Evolutionary conservation across 176 grass and related monocot species (phyloP).

Genomic region (Triticum urartu): DNA sequence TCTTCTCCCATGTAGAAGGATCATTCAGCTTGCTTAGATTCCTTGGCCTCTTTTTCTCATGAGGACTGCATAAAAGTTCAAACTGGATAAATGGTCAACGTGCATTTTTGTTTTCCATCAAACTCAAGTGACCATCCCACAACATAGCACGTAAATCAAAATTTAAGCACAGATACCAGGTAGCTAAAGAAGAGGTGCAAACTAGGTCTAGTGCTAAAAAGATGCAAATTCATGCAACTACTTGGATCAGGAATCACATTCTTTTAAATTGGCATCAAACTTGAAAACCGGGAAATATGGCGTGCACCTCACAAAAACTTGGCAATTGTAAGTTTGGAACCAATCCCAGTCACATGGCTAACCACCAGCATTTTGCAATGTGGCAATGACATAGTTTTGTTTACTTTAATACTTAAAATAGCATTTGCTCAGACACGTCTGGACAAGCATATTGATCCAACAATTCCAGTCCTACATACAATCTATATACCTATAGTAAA

Average conservation of each 20-base stretch:
- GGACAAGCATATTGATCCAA: background rate
- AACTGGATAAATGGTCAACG: conserved; percentile 68
- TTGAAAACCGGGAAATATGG: background rate
- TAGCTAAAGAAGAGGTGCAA: background rate
- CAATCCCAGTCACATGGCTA: background rate
- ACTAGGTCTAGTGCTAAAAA: background rate
- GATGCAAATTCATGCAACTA: background rate
- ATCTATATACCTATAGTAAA: background rate
- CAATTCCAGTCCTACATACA: background rate
- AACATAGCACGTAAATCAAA: background rate
- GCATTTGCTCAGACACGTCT: background rate
- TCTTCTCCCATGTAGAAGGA: conserved; percentile 77
- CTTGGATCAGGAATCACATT: background rate
- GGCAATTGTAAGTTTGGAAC: background rate
- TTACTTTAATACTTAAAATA: background rate
- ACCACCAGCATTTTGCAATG: background rate
- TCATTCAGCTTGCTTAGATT: conserved; percentile 87
- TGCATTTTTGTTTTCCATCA: conserved; percentile 42
- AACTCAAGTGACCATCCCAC: background rate
- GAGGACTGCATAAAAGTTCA: conserved; percentile 59
- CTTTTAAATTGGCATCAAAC: background rate
- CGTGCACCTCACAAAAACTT: background rate
- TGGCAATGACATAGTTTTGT: background rate
- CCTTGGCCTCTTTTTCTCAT: conserved; percentile 78
- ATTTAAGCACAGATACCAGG: background rate